Conservation (phyloP, 2,329 filamentous ascomycete genomes). For the Penicillium sp. region DNA sequence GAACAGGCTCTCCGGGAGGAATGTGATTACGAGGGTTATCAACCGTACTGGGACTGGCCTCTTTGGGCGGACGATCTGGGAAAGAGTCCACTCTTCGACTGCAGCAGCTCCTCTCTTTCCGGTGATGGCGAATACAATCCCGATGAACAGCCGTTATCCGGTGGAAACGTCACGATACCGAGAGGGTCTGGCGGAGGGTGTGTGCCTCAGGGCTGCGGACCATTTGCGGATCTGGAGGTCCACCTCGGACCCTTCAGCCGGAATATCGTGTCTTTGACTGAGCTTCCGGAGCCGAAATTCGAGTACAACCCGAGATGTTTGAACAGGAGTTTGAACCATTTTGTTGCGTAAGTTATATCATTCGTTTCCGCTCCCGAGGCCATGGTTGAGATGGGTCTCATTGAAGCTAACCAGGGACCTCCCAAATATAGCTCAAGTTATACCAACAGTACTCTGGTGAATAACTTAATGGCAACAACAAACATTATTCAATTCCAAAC, state of each 20-base stretch:
- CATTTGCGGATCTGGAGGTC: slow-evolving; percentile 42
- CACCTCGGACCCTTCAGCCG: slow-evolving; percentile 33
- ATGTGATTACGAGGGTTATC: slow-evolving; percentile 41
- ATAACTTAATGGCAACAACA: slow-evolving; percentile 14
- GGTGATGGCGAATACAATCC: slow-evolving; percentile 49
- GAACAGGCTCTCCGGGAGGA: slow-evolving; percentile 35
- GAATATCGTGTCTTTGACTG: slow-evolving; percentile 10
- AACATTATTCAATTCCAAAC: slow-evolving; percentile 41
- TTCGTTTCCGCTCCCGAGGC: background rate
- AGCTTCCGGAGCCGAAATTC: slow-evolving; percentile 23
- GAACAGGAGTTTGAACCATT: slow-evolving; percentile 29
- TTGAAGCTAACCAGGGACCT: too few species aligned
- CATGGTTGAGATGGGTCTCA: too few species aligned
- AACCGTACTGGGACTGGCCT: slow-evolving; percentile 51
- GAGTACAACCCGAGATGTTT: slow-evolving; percentile 36
- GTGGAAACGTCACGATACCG: slow-evolving; percentile 45
- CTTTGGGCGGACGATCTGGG: slow-evolving; percentile 40
- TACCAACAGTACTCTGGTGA: slow-evolving; percentile 22
- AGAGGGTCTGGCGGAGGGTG: slow-evolving; percentile 44
- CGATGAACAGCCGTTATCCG: slow-evolving; percentile 20
- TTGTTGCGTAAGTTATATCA: slow-evolving; percentile 6
- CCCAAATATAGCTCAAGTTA: slow-evolving; percentile 33
- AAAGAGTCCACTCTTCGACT: slow-evolving; percentile 54
- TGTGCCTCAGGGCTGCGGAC: slow-evolving; percentile 32
- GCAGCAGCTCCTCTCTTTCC: slow-evolving; percentile 48